These are phyloP conservation scores for Rosa multiflora DNA, from an alignment of 306 rosid genomes.

Conservation along the genomic window DNA sequence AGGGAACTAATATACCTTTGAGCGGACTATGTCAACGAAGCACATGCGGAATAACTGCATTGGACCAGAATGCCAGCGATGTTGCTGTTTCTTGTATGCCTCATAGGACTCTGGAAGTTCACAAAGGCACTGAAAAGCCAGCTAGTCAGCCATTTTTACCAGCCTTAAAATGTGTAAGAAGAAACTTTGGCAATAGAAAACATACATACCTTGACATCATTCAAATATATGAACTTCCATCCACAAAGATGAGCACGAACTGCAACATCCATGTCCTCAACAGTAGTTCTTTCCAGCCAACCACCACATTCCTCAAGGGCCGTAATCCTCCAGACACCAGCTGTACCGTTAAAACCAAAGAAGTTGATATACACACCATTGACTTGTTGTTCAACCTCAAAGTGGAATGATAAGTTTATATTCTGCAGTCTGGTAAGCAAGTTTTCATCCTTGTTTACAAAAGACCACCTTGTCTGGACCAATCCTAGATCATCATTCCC, in stretches of 20 bases:
- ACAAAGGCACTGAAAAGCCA: conserved; percentile 84
- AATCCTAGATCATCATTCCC: conserved; percentile 92
- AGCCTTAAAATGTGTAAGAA: conserved; percentile 14
- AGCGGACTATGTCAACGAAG: conserved; percentile 76
- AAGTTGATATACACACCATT: conserved; percentile 84
- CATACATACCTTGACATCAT: conserved; percentile 77
- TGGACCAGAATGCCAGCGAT: conserved; percentile 99
- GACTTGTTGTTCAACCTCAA: conserved; percentile 98
- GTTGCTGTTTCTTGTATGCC: conserved; percentile 97
- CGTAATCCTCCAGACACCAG: conserved; percentile 96
- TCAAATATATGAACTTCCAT: conserved; percentile 94
- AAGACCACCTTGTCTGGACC: conserved; percentile 96
- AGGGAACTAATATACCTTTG: conserved; percentile 61
- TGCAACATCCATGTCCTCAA: conserved; percentile 98
- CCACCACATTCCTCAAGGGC: conserved; percentile 98
- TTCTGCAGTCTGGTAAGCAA: conserved; percentile 94
- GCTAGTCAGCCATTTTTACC: conserved; percentile 29
- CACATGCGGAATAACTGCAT: conserved; percentile 95
- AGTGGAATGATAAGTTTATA: conserved; percentile 90
- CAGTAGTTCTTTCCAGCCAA: conserved; percentile 98
- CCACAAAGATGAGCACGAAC: conserved; percentile 99
- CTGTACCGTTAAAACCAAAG: conserved; percentile 97
- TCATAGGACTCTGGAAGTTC: conserved; percentile 98
- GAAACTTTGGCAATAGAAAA: conserved; percentile 16
- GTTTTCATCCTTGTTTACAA: conserved; percentile 98